Percentiles rank a stretch among this genome's conserved stretches.
These are phyloP conservation scores for Aspergillus sergii DNA, from an alignment of 2,329 filamentous ascomycete species.

Conservation along the genomic window DNA sequence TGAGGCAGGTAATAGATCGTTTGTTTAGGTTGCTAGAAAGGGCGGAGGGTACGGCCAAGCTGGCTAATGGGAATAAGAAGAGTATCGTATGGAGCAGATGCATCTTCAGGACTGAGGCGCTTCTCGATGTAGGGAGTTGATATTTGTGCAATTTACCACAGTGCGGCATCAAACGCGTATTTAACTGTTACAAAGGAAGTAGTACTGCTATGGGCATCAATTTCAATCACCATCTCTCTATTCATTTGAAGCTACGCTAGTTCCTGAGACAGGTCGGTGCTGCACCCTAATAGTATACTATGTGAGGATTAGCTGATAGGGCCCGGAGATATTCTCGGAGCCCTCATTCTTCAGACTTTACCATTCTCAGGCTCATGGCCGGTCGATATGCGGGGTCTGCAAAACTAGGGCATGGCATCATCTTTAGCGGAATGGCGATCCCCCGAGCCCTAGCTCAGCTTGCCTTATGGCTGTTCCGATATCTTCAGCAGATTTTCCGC, in stretches of 20 bases:
- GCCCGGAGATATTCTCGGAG: not conserved
- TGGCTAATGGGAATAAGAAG: not conserved
- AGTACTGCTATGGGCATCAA: no score
- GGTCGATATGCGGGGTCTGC: not conserved
- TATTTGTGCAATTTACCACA: not conserved
- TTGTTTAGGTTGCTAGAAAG: not conserved
- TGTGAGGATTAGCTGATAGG: not conserved
- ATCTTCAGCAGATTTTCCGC: not conserved
- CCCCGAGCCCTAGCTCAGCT: not conserved
- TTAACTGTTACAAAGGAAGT: not conserved
- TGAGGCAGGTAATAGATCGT: not conserved
- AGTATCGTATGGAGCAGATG: not conserved
- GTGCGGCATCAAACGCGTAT: not conserved
- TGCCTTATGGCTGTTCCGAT: not conserved
- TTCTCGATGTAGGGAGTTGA: not conserved
- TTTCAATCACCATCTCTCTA: not conserved
- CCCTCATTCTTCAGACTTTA: not conserved
- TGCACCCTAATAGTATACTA: not conserved
- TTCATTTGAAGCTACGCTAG: not conserved
- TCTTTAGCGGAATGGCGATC: not conserved
- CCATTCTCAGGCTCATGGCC: not conserved
- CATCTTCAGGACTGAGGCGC: not conserved
- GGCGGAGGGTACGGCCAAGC: not conserved
- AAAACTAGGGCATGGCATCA: not conserved
- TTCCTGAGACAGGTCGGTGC: not conserved